phyloP scores from a whole-genome alignment of 352 stramenopile species.

The Phytopythium boreale region DNA sequence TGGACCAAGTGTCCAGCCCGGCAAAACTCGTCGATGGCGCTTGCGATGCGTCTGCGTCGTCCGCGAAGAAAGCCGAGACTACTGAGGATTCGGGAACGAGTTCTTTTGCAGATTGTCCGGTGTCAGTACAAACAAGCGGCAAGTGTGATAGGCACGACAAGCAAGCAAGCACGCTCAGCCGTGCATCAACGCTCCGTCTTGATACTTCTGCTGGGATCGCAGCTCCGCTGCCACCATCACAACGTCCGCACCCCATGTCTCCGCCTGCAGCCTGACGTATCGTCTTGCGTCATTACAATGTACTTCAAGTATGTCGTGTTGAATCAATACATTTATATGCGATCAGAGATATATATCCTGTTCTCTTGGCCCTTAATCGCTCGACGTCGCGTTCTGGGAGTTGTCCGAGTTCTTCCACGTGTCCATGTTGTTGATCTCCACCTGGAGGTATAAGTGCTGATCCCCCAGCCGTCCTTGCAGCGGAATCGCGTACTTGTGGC shows the following conservation, averaged over 20 bases:
- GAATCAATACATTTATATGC: too few relatives aligned
- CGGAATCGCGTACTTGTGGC: slow-evolving; percentile 40
- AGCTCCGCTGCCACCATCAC: neutral
- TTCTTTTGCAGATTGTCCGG: neutral
- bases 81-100: neutral
- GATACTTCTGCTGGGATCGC: slow-evolving; percentile 1
- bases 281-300: neutral
- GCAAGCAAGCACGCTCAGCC: neutral
- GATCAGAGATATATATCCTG: neutral
- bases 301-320: neutral
- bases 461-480: slow-evolving; percentile 29
- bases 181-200: neutral
- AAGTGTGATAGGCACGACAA: neutral
- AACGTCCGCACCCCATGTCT: slow-evolving; percentile 13
- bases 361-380: neutral
- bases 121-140: neutral
- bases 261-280: slow-evolving; percentile 13
- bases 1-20: slow-evolving; percentile 9
- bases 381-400: neutral
- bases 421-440: slow-evolving; percentile 46
- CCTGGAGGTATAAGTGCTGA: slow-evolving; percentile 43
- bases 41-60: neutral
- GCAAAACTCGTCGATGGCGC: neutral
- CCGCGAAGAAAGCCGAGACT: neutral
- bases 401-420: slow-evolving; percentile 32